Base-by-base conservation (phyloP, 768 basidiomycete genomes). In the Podaxis mareebaensis region DNA sequence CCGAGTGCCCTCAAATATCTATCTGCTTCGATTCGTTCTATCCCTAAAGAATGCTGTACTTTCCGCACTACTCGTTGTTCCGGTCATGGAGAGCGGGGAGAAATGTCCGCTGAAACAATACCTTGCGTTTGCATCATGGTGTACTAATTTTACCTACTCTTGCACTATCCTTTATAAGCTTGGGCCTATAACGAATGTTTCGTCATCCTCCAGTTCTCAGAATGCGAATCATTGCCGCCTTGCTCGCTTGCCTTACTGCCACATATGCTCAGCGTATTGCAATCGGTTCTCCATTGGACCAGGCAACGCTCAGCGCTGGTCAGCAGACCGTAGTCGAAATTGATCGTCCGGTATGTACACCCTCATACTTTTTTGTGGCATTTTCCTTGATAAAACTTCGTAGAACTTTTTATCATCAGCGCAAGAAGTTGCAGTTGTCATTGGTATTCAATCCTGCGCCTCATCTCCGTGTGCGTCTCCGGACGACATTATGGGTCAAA, bases 371-470 rank as follows among this genome's bases (percentile, higher is more conserved):
- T 26, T 24, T 22, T 36, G 24, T 17, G 11, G 5, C 2, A 6
- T 11, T 46, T 33, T 3, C 4, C 24, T 28, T 20, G 30, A 59
- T 26, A 1, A 26, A 10, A 2, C 15, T 42, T 13, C 28, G 8
- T 46, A 61, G 60, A 46, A 61, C 26, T 61, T 61, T 26, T 39
- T 44, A 53, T 53, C 52, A 2, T 61, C 60, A 3, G 38, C 52
- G 3, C 40, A 42, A 33, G 82, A 84, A 63, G 77, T 85, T 2
- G 81, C 77, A 13, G 69, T 85, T 55, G 78, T 78, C 30, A 77
- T 85, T 57, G 81, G 75, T 5, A 39, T 85, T 30, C 71, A 73
- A 49, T 76, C 77, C 36, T 85, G 76, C 55, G 63, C 64, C 5
- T 44, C 67, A 17, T 64, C 53, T 36, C 60, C 67, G 48, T 73